A percentile compares a stretch with the other conserved stretches of the same genome.
These are phyloP conservation scores for Picea abies DNA, from an alignment of 83 land plant genomes.

Conservation along the genomic window DNA sequence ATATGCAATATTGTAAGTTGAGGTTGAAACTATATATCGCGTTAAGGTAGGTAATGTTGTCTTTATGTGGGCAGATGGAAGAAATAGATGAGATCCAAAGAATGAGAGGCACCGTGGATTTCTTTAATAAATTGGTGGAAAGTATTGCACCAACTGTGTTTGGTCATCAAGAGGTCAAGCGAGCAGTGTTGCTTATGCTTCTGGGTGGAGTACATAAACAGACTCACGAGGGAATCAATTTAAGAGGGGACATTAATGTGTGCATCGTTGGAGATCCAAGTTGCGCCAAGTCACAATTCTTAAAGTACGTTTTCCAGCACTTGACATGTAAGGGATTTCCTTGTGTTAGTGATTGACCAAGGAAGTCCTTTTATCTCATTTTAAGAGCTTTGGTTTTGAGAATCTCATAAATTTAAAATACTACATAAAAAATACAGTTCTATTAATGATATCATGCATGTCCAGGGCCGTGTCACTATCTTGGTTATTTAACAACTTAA, in stretches of 20 bases:
- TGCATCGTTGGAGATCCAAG: constrained; percentile 99
- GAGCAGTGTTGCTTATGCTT: constrained; percentile 96
- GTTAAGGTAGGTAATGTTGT: background rate
- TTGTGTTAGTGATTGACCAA: background rate
- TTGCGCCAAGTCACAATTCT: constrained; percentile 98
- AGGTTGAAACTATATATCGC: too few species aligned
- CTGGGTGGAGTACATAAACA: constrained; percentile 96
- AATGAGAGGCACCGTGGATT: constrained; percentile 85
- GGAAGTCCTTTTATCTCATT: background rate
- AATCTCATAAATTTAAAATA: background rate
- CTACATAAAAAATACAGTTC: background rate
- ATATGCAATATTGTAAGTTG: too few species aligned
- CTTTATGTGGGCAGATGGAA: constrained; percentile 52
- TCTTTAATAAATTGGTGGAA: constrained; percentile 85
- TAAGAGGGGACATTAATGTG: constrained; percentile 98
- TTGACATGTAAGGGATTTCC: too few species aligned
- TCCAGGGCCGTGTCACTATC: background rate
- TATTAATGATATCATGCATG: background rate
- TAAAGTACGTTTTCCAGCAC: constrained; percentile 67
- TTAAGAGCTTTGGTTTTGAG: background rate
- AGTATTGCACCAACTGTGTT: constrained; percentile 97
- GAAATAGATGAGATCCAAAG: constrained; percentile 75
- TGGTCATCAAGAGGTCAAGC: constrained; percentile 98
- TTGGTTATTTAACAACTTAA: background rate
- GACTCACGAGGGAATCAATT: constrained; percentile 97